A percentile compares a stretch with the other conserved stretches of the same genome.
These are phyloP conservation scores for Teratosphaeria epicoccoides DNA, from an alignment of 2,329 filamentous ascomycete species.

Conservation along the genomic window DNA sequence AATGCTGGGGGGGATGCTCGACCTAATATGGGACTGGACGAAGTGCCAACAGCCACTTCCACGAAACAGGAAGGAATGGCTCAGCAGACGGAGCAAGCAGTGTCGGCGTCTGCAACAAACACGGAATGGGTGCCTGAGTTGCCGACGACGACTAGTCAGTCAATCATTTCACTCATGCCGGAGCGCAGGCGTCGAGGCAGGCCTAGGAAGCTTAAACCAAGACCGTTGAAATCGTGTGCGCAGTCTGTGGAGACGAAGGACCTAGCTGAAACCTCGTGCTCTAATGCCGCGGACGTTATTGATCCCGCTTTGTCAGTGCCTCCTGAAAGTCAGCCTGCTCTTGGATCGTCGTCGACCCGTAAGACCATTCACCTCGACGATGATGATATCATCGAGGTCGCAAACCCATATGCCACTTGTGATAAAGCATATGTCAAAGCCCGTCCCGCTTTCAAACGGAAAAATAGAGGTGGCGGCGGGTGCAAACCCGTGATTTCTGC, in stretches of 20 bases:
- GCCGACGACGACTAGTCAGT: background rate
- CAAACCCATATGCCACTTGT: constrained; percentile 15
- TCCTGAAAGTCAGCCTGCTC: background rate
- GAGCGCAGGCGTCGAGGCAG: background rate
- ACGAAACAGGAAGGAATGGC: background rate
- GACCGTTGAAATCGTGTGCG: background rate
- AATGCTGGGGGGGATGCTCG: background rate
- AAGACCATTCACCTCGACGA: background rate
- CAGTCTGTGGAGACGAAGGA: background rate
- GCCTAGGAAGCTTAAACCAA: background rate
- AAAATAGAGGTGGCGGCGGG: constrained; percentile 25
- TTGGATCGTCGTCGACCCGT: background rate
- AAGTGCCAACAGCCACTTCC: background rate
- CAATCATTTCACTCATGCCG: background rate
- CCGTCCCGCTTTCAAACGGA: constrained; percentile 23
- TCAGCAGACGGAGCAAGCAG: background rate
- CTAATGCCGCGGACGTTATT: background rate
- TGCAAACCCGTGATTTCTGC: constrained; percentile 13
- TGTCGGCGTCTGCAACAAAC: background rate
- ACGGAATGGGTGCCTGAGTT: background rate
- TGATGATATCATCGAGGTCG: background rate
- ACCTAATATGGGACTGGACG: background rate
- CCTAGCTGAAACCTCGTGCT: background rate
- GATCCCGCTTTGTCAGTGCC: background rate
- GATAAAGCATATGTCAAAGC: constrained; percentile 19